phyloP scores from a whole-genome alignment of 345 rosid genomes.

The Streptanthus diversifolius region DNA sequence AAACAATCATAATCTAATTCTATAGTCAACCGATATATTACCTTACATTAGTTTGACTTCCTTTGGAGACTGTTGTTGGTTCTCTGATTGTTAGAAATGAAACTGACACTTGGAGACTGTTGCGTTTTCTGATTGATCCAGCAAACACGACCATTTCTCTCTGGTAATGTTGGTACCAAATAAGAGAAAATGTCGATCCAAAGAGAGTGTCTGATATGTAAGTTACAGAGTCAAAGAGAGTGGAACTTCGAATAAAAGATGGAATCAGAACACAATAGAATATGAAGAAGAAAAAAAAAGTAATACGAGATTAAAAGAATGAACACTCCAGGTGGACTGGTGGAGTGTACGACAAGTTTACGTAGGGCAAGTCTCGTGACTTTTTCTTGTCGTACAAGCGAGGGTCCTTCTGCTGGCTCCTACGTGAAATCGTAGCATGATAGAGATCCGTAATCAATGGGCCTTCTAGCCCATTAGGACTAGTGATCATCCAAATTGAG shows the following conservation, averaged over 20 bases:
- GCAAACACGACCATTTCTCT: neutral
- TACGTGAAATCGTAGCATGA: neutral
- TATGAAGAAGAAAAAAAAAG: no score
- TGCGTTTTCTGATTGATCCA: neutral
- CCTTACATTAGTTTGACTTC: neutral
- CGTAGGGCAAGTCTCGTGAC: constrained; percentile 1
- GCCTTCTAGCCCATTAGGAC: neutral
- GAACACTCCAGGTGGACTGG: neutral
- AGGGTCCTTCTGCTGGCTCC: neutral
- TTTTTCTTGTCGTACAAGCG: constrained; percentile 14
- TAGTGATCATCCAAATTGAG: neutral
- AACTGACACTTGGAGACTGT: neutral
- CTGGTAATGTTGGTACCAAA: neutral
- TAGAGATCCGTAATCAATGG: neutral
- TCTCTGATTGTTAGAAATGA: neutral
- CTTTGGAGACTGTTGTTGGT: no score
- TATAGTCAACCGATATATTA: neutral
- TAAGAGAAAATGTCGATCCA: neutral
- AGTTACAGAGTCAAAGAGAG: neutral
- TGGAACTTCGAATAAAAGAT: no score
- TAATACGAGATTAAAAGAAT: neutral
- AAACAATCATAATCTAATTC: neutral
- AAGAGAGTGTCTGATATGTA: no score
- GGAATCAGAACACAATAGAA: no score
- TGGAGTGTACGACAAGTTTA: constrained; percentile 1